Evolutionary conservation across 2,329 filamentous ascomycete species (phyloP).

Genomic region (Trichoderma cornu-damae): DNA sequence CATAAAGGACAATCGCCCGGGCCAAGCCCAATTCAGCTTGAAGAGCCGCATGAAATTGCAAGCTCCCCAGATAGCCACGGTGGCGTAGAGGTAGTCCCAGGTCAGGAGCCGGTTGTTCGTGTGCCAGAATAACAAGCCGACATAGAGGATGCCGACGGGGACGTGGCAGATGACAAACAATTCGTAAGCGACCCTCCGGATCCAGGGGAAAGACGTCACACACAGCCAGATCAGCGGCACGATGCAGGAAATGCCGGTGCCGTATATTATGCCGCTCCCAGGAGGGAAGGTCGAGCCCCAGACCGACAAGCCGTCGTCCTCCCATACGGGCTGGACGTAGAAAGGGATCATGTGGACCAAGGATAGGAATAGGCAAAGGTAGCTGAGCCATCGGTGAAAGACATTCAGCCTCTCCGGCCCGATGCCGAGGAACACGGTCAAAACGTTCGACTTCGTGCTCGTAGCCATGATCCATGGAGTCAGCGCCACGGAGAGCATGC

Average conservation of each 20-base stretch:
- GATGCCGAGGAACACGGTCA: slow-evolving; percentile 81
- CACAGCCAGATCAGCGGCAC: slow-evolving; percentile 80
- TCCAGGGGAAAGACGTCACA: slow-evolving; percentile 72
- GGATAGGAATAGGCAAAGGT: slow-evolving; percentile 76
- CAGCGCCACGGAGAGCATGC: slow-evolving; percentile 88
- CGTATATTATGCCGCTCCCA: slow-evolving; percentile 68
- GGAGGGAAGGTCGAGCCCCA: slow-evolving; percentile 66
- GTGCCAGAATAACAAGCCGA: slow-evolving; percentile 91
- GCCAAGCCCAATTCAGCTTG: slow-evolving; percentile 85
- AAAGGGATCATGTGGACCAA: slow-evolving; percentile 84
- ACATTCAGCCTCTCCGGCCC: slow-evolving; percentile 90
- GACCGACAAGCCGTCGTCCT: slow-evolving; percentile 65
- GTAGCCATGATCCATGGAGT: slow-evolving; percentile 89
- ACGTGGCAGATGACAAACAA: slow-evolving; percentile 78
- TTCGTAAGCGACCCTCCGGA: slow-evolving; percentile 77
- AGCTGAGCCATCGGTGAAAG: slow-evolving; percentile 86
- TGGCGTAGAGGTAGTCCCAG: slow-evolving; percentile 83
- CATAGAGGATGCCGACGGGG: slow-evolving; percentile 72
- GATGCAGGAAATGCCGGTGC: slow-evolving; percentile 76
- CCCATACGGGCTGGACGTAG: slow-evolving; percentile 82
- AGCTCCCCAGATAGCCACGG: slow-evolving; percentile 68
- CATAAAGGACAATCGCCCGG: slow-evolving; percentile 72
- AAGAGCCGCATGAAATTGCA: slow-evolving; percentile 72
- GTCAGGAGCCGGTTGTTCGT: slow-evolving; percentile 87
- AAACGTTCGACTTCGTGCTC: slow-evolving; percentile 84